Evolutionary conservation across 352 stramenopile genomes (phyloP).

Genomic region (Pythium myriotylum): DNA sequence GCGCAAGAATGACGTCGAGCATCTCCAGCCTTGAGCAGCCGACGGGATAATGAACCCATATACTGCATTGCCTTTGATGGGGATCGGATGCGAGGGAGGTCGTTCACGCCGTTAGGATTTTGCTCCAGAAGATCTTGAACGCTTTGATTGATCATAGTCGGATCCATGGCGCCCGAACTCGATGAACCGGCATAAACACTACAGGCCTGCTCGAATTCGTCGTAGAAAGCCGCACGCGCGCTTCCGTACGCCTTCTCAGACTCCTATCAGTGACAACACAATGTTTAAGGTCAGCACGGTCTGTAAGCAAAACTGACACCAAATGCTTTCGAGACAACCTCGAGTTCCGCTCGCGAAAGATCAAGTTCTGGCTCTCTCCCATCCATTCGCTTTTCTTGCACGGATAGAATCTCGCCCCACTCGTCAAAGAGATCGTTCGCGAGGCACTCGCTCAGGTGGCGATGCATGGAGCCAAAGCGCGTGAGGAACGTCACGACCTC

Average conservation of each 20-base stretch:
- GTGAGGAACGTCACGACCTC: conserved; percentile 40
- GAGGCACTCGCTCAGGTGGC: conserved; percentile 32
- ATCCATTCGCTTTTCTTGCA: conserved; percentile 25
- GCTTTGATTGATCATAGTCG: background rate
- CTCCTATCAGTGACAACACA: conserved; percentile 3
- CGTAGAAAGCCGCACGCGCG: conserved; percentile 10
- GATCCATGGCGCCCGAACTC: background rate
- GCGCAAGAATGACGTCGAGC: background rate
- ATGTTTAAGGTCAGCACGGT: background rate
- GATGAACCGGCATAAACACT: background rate
- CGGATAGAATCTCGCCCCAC: conserved; percentile 22
- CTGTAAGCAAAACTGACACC: background rate
- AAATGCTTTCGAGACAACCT: no score
- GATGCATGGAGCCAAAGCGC: conserved; percentile 33
- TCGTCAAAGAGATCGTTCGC: conserved; percentile 28
- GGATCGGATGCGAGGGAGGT: conserved; percentile 2
- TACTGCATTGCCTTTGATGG: conserved; percentile 30
- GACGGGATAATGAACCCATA: conserved; percentile 21
- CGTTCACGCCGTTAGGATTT: background rate
- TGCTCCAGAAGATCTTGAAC: conserved; percentile 10
- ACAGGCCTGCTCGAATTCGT: conserved; percentile 18
- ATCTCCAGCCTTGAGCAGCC: background rate
- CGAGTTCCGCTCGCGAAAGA: no score
- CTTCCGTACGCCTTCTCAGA: conserved; percentile 15
- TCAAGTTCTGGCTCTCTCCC: conserved; percentile 21